These are phyloP conservation scores for Artemisia tridentata DNA, from an alignment of 129 eudicot species.

Conservation along the genomic window DNA sequence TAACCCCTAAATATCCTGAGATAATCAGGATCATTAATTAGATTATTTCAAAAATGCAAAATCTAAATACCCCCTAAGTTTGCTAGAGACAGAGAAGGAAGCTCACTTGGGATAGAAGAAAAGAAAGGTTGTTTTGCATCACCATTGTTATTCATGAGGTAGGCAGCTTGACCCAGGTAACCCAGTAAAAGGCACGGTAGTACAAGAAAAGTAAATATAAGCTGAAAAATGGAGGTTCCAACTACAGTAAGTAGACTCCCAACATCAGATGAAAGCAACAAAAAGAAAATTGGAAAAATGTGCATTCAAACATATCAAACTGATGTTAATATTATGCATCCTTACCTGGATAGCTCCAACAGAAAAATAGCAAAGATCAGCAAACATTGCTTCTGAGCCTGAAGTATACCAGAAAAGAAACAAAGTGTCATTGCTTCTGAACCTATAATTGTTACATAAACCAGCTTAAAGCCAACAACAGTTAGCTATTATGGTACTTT, in stretches of 20 bases:
- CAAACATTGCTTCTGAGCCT: conserved; percentile 99
- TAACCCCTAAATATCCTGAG: too few species aligned
- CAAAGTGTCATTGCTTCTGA: background rate
- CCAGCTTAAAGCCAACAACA: conserved; percentile 22
- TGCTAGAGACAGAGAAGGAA: conserved; percentile 22
- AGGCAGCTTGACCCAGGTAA: conserved; percentile 97
- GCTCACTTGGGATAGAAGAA: conserved; percentile 86
- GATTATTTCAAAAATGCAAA: too few species aligned
- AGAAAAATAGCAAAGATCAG: conserved; percentile 96
- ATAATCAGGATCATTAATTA: too few species aligned
- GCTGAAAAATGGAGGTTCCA: conserved; percentile 50
- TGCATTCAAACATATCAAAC: background rate
- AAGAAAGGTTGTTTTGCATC: conserved; percentile 79
- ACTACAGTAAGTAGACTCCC: conserved; percentile 5
- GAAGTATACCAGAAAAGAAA: conserved; percentile 32
- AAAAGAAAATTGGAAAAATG: background rate
- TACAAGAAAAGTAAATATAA: conserved; percentile 80
- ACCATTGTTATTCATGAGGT: conserved; percentile 73
- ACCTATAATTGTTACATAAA: conserved; percentile 6
- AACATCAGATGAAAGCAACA: conserved; percentile 5
- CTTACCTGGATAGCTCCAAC: conserved; percentile 92
- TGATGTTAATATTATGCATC: conserved; percentile 1
- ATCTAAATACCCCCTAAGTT: too few species aligned
- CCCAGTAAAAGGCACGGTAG: conserved; percentile 96
- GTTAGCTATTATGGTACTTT: conserved; percentile 5